phyloP scores from a whole-genome alignment of 2,329 filamentous ascomycete species.

The Rhynchosporium graminicola region DNA sequence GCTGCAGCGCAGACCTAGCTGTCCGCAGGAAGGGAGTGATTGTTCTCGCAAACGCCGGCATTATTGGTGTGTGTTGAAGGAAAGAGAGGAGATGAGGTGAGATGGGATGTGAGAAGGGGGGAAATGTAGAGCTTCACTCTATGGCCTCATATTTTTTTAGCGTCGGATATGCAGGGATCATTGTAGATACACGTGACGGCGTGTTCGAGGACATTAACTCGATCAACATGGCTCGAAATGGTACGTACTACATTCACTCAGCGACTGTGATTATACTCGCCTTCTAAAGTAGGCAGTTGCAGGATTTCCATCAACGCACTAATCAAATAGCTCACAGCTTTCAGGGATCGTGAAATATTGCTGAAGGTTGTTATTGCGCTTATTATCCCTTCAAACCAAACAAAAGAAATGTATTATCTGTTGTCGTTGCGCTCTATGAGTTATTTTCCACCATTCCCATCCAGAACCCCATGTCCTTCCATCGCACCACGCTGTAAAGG shows the following conservation, averaged over 20 bases:
- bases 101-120: constrained; percentile 9
- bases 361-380: constrained; percentile 10
- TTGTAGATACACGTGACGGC: constrained; percentile 1
- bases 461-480: neutral
- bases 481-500: constrained; percentile 13
- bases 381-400: constrained; percentile 16
- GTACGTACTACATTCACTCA: too few relatives aligned
- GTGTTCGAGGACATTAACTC: neutral
- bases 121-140: neutral
- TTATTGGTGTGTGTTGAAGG: constrained; percentile 48
- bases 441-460: neutral
- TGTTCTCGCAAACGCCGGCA: constrained; percentile 80
- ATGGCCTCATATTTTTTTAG: constrained; percentile 15
- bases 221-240: too few relatives aligned
- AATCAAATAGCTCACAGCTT: neutral
- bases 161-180: neutral
- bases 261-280: too few relatives aligned
- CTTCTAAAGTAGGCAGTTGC: too few relatives aligned
- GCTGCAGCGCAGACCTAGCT: constrained; percentile 71
- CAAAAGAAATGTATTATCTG: constrained; percentile 5
- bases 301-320: neutral
- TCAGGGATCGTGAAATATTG: neutral
- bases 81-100: constrained; percentile 14
- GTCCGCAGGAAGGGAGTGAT: constrained; percentile 79
- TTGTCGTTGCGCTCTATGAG: constrained; percentile 4